Evolutionary conservation across 176 grass and related monocot species (phyloP).

Genomic region (Musa beccarii): DNA sequence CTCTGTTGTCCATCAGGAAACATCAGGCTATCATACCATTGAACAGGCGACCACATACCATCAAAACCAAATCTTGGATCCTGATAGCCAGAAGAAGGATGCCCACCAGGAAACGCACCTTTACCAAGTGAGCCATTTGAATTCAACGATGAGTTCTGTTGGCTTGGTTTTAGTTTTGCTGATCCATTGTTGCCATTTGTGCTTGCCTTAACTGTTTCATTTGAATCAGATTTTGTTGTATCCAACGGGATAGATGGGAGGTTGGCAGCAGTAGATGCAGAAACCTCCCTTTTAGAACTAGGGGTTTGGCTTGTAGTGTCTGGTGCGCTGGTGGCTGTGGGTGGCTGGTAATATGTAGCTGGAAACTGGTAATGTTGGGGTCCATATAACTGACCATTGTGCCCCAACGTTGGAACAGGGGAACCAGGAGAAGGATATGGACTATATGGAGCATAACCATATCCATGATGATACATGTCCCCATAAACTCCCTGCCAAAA

Average conservation of each 20-base stretch:
- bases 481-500: constrained; percentile 52
- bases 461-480: constrained; percentile 42
- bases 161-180: constrained; percentile 5
- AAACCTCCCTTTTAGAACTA: constrained; percentile 3
- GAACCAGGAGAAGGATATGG: constrained; percentile 35
- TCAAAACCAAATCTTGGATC: constrained; percentile 22
- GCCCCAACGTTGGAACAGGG: constrained; percentile 33
- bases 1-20: constrained; percentile 21
- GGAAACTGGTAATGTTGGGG: constrained; percentile 44
- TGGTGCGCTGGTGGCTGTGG: neutral
- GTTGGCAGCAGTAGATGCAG: constrained; percentile 9
- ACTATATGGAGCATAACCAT: constrained; percentile 53
- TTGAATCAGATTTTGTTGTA: constrained; percentile 9
- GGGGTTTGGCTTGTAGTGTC: constrained; percentile 6
- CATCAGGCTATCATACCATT: constrained; percentile 12
- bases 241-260: constrained; percentile 4
- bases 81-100: neutral
- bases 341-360: constrained; percentile 17
- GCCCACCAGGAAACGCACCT: neutral
- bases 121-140: constrained; percentile 9
- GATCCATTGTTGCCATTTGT: constrained; percentile 5
- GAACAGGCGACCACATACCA: constrained; percentile 23
- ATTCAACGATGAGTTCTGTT: constrained; percentile 20
- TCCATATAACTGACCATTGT: constrained; percentile 52
- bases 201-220: neutral